Evolutionary conservation across 1,284 basidiomycete genomes (phyloP).

Genomic region (Afroboletus lepidellus): DNA sequence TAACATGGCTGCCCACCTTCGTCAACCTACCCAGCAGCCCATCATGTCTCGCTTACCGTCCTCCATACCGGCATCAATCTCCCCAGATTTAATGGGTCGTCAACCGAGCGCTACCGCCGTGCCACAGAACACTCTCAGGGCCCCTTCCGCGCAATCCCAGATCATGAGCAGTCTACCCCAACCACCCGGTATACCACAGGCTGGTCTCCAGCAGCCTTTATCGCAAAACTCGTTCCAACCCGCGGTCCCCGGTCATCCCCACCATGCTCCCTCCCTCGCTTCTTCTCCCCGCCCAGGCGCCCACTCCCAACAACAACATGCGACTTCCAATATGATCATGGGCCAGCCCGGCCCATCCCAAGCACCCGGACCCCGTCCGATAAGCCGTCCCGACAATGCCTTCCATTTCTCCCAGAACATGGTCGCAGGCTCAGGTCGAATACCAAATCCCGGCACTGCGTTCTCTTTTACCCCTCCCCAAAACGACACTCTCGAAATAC

Average conservation of each 20-base stretch:
- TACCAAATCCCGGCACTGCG: conserved; percentile 36
- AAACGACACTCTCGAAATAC: conserved; percentile 35
- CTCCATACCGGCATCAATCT: conserved; percentile 42
- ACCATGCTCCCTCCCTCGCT: conserved; percentile 39
- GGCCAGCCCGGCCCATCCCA: conserved; percentile 45
- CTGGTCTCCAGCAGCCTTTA: conserved; percentile 41
- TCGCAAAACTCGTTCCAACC: conserved; percentile 45
- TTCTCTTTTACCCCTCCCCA: conserved; percentile 46
- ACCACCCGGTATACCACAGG: conserved; percentile 39
- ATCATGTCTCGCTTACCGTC: conserved; percentile 36
- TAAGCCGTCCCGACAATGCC: conserved; percentile 47
- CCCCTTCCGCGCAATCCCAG: conserved; percentile 40
- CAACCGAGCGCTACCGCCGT: conserved; percentile 38
- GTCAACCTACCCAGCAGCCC: conserved; percentile 32
- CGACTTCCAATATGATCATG: conserved; percentile 42
- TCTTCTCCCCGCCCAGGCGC: conserved; percentile 48
- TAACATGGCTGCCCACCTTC: conserved; percentile 37
- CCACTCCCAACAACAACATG: conserved; percentile 40
- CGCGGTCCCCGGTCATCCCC: conserved; percentile 32
- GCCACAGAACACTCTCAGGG: conserved; percentile 41
- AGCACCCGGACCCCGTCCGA: conserved; percentile 41
- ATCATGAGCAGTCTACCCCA: conserved; percentile 53
- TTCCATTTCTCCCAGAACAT: conserved; percentile 45
- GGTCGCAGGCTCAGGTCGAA: conserved; percentile 36
- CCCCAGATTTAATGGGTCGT: conserved; percentile 42